These are phyloP conservation scores for Xylariaceae sp. DNA, from an alignment of 2,329 filamentous ascomycete genomes.

Conservation along the genomic window DNA sequence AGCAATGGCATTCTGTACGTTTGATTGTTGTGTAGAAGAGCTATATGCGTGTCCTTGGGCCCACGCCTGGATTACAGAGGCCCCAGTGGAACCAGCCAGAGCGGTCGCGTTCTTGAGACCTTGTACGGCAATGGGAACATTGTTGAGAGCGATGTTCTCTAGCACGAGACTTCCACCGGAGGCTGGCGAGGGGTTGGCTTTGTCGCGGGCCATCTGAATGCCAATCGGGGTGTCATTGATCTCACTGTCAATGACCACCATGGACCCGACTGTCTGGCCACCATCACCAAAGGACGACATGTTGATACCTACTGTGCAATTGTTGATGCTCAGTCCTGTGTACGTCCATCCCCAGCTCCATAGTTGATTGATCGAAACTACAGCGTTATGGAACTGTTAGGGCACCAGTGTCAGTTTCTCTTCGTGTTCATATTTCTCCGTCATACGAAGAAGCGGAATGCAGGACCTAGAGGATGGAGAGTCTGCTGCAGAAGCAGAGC, in stretches of 20 bases:
- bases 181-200: slow-evolving; percentile 24
- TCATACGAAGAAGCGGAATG: too few relatives aligned
- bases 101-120: slow-evolving; percentile 44
- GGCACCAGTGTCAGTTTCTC: too few relatives aligned
- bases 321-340: slow-evolving; percentile 59
- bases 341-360: slow-evolving; percentile 78
- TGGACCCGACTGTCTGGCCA: slow-evolving; percentile 62
- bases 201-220: slow-evolving; percentile 54
- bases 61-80: slow-evolving; percentile 49
- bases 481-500: too few relatives aligned
- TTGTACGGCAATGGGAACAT: slow-evolving; percentile 37
- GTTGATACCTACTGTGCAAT: slow-evolving; percentile 63
- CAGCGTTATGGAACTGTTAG: slow-evolving; percentile 59
- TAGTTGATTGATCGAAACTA: slow-evolving; percentile 65
- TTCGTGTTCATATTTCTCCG: too few relatives aligned
- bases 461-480: too few relatives aligned
- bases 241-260: slow-evolving; percentile 69
- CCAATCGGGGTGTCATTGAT: slow-evolving; percentile 64
- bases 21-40: slow-evolving; percentile 29
- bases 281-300: slow-evolving; percentile 32
- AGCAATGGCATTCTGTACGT: slow-evolving; percentile 43
- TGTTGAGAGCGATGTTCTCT: slow-evolving; percentile 42
- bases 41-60: slow-evolving; percentile 63
- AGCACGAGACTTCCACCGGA: slow-evolving; percentile 40
- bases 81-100: slow-evolving; percentile 46